Conservation (phyloP, 1,284 basidiomycete genomes). For the Anthracocystis walkeri region DNA sequence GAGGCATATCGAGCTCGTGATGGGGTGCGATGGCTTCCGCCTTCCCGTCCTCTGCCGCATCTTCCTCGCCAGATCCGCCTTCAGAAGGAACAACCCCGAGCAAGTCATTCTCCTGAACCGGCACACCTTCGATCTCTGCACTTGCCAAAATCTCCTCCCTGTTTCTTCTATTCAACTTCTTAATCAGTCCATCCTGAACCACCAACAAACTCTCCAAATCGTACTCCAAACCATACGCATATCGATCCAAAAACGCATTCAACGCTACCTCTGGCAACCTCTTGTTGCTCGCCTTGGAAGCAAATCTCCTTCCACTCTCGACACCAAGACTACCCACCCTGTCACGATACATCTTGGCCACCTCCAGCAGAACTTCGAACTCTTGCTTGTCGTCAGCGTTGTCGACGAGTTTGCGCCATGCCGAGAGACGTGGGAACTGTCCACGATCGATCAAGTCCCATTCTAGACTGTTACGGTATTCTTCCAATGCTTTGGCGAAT, state of each 20-base stretch:
- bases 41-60: conserved; percentile 15
- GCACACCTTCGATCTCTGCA: conserved; percentile 21
- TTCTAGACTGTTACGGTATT: conserved; percentile 13
- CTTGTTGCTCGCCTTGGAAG: conserved; percentile 5
- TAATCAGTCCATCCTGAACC: conserved; percentile 15
- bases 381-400: conserved; percentile 17
- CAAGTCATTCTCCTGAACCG: conserved; percentile 26
- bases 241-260: conserved; percentile 40
- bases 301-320: conserved; percentile 16
- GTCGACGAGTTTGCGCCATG: conserved; percentile 21
- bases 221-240: conserved; percentile 36
- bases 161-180: conserved; percentile 13
- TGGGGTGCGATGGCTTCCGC: conserved; percentile 21
- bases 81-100: conserved; percentile 15
- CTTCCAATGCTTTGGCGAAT: conserved; percentile 15
- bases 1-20: conserved; percentile 38
- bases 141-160: conserved; percentile 28
- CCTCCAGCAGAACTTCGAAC: conserved; percentile 16
- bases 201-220: conserved; percentile 25
- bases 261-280: conserved; percentile 36
- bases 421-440: conserved; percentile 15
- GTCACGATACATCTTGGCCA: conserved; percentile 40
- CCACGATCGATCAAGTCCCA: conserved; percentile 30
- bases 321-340: conserved; percentile 27
- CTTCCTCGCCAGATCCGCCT: background rate